Base-by-base conservation (phyloP, 2,329 filamentous ascomycete genomes). In the Fusarium torulosum region DNA sequence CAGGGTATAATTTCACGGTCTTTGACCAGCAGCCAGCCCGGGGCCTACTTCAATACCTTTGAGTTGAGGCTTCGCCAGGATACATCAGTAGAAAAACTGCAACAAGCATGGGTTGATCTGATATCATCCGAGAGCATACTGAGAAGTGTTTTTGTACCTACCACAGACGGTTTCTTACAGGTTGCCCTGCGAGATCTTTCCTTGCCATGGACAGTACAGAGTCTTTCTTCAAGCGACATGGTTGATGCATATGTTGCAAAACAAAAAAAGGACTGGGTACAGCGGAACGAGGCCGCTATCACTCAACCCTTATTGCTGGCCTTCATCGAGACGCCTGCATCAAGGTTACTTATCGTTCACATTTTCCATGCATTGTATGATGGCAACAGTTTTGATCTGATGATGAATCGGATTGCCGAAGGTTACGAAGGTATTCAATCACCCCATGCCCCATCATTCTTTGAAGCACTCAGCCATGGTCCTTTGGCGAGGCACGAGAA, bases 361-460 rank as follows among this genome's bases (percentile, higher is more conserved):
- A 89, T 96, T 1, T 97, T 97, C 78, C 94, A 97, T 75, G 93
- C 87, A 0, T 77, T 97, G 0, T 97, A 97, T 71, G 94, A 97
- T 77, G 94, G 93, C 3, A 90, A 86, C 67, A 95, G 93, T 63
- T 85, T 97, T 38, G 83, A 85, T 3, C 76, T 93, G 23, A 83
- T 97, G 38, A 82, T 97, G 20, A 75, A 85, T 4, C 78, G 83
- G 20, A 81, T 96, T 73, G 17, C 73, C 27, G 41, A 49, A 10
- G 44, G 70, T 9, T 77, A 76, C 41, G 15, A 35, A 4, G 52
- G 51, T 4, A 23, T 71, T 44, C 9, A 71, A 59, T 37, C 70
- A 4, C 2, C 74, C 1, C 71, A 75, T 9, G 81, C 81, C 0
- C 87, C 88, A 1, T 74, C 81, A 0, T 97, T 96, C 72, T 76